Conservation (phyloP, 148 eudicot genomes). For the Chenopodium suecicum region DNA sequence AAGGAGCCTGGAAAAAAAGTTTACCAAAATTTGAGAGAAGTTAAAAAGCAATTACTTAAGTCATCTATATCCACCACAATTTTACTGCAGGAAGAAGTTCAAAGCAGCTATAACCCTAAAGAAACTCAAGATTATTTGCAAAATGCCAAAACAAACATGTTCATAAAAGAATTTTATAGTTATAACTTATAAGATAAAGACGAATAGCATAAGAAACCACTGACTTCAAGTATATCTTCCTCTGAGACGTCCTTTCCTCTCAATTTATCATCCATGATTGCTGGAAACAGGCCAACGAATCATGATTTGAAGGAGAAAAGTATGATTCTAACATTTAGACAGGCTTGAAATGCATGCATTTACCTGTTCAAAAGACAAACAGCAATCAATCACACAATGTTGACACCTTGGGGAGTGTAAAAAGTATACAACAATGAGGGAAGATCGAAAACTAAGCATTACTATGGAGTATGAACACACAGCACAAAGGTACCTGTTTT, state of each 20-base stretch:
- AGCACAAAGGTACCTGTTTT: not conserved
- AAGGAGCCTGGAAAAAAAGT: too few relatives aligned
- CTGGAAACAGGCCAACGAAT: constrained; percentile 77
- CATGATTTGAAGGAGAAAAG: constrained; percentile 48
- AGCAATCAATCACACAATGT: constrained; percentile 17
- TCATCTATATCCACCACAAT: too few relatives aligned
- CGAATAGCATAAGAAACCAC: constrained; percentile 34
- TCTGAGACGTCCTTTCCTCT: constrained; percentile 77
- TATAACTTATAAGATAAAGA: constrained; percentile 16
- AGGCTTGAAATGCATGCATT: constrained; percentile 32
- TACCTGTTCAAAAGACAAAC: constrained; percentile 42
- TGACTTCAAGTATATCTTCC: constrained; percentile 80
- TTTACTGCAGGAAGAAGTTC: too few relatives aligned
- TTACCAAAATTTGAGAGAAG: too few relatives aligned
- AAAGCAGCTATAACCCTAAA: constrained; percentile 15
- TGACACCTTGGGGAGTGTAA: not conserved
- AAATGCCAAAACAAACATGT: constrained; percentile 10
- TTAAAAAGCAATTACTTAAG: too few relatives aligned
- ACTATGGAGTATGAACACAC: not conserved
- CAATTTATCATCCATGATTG: constrained; percentile 79
- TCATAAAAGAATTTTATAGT: not conserved
- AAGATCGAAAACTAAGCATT: not conserved
- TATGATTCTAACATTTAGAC: constrained; percentile 35
- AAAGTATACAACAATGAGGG: not conserved
- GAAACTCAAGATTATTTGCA: not conserved